Base-by-base conservation (phyloP, 768 basidiomycete genomes). In the Auricularia cornea region DNA sequence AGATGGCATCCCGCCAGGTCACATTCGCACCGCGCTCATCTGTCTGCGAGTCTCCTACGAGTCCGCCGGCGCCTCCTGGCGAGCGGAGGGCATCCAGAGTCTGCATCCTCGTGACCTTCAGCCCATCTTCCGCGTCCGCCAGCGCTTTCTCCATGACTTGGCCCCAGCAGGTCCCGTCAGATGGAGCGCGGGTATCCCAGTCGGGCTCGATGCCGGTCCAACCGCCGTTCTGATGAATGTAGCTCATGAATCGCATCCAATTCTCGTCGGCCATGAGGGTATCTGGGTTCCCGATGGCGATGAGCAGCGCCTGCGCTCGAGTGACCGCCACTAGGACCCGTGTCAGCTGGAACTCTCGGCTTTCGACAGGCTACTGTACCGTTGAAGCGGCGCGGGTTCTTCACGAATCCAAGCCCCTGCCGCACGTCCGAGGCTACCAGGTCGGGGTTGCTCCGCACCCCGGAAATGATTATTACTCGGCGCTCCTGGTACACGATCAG, bases 181-280 rank as follows among this genome's bases (percentile, higher is more conserved):
- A n/a, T n/a, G n/a, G n/a, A n/a, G n/a, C n/a, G n/a, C n/a, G n/a
- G 35, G 80, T 73, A 59, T 77, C 75, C 79, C 79, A 80, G 32
- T 70, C 64, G 26, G 72, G 72, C 6, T 64, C 61, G 10, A 72
- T 71, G 20, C 85, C 87, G 26, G 64, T 78, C 83, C 83, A 86
- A 0, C 86, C 87, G 1, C 80, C 77, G 59, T 75, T 71, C 14
- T 61, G 41, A 65, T 82, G 71, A 28, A 86, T 75, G 66, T 81
- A 84, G 70, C 84, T 85, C 63, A 88, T 68, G 77, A 88, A 86
- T 0, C 70, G 69, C 10, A 83, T 75, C 87, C 86, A 88, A 1
- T 85, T 71, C 0, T 80, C 81, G 67, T 87, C 85, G 32, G 85
- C 76, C 2, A 78, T 80, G 4, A 88, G 78, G 3, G 86, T 79